A percentile compares a stretch with the other conserved stretches of the same genome.
Conservation (phyloP, 805 yeast genomes). For the Wickerhamia fluorescens region DNA sequence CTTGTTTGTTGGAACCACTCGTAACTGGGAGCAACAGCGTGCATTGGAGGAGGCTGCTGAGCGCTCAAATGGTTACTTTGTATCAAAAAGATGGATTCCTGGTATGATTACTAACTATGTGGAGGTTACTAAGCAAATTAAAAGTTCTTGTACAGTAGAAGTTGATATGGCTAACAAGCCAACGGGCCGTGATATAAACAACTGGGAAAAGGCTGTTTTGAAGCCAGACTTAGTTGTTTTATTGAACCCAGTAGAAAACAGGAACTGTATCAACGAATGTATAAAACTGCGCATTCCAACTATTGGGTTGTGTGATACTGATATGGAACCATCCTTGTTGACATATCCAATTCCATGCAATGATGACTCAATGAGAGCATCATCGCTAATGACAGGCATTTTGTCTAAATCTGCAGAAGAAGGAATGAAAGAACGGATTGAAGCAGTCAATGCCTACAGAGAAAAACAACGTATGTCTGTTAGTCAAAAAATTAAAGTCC, state of each 20-base stretch:
- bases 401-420: conserved; percentile 78
- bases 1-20: conserved; percentile 76
- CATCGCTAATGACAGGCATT: conserved; percentile 74
- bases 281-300: conserved; percentile 80
- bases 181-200: conserved; percentile 49
- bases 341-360: conserved; percentile 96
- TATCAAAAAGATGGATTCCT: conserved; percentile 84
- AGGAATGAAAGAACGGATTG: conserved; percentile 59
- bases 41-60: conserved; percentile 75
- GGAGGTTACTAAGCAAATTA: conserved; percentile 53
- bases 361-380: conserved; percentile 82
- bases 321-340: conserved; percentile 81
- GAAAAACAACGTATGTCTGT: conserved; percentile 1
- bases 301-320: conserved; percentile 89
- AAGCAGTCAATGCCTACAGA: conserved; percentile 10
- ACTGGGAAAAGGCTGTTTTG: conserved; percentile 48
- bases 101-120: conserved; percentile 87
- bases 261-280: conserved; percentile 77
- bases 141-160: conserved; percentile 38
- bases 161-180: conserved; percentile 67
- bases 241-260: conserved; percentile 82
- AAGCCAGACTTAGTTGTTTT: conserved; percentile 87
- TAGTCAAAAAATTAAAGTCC: conserved; percentile 4
- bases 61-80: conserved; percentile 73
- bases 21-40: conserved; percentile 57